These are phyloP conservation scores for Neurospora sp. DNA, from an alignment of 495 filamentous ascomycete genomes.

Conservation along the genomic window DNA sequence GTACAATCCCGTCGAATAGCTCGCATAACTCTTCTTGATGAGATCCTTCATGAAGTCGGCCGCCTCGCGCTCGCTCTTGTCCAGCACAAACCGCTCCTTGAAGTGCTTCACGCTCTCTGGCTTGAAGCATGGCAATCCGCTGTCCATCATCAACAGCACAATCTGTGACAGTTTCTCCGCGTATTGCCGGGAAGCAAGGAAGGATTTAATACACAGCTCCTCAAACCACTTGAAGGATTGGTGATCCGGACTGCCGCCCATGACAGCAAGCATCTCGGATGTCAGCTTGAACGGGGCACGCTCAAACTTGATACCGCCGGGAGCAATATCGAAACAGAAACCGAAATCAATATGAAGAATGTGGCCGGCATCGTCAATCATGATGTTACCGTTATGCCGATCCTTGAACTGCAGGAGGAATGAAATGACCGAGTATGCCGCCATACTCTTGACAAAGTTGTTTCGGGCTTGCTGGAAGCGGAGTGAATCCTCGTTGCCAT, in stretches of 20 bases:
- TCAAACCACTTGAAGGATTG: constrained; percentile 95
- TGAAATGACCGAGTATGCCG: constrained; percentile 97
- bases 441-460: constrained; percentile 99
- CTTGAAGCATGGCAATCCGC: constrained; percentile 95
- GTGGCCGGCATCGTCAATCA: constrained; percentile 94
- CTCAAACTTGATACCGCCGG: constrained; percentile 93
- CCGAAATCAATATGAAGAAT: constrained; percentile 99
- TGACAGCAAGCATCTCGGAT: constrained; percentile 93
- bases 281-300: constrained; percentile 98
- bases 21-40: constrained; percentile 77
- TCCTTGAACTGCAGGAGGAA: constrained; percentile 98
- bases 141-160: constrained; percentile 91
- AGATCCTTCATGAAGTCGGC: constrained; percentile 88
- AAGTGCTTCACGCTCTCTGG: constrained; percentile 90
- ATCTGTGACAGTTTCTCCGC: constrained; percentile 78
- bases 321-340: constrained; percentile 98
- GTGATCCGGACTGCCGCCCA: constrained; percentile 77
- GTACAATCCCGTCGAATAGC: constrained; percentile 83
- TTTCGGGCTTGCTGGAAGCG: constrained; percentile 89
- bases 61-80: constrained; percentile 88
- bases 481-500: constrained; percentile 88
- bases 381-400: constrained; percentile 98
- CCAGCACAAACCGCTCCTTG: constrained; percentile 83
- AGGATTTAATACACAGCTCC: constrained; percentile 89
- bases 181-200: constrained; percentile 82